A percentile compares a stretch with the other conserved stretches of the same genome.
Evolutionary conservation across 108 stramenopile genomes (phyloP).

Genomic region (Stephanodiscus triporus): DNA sequence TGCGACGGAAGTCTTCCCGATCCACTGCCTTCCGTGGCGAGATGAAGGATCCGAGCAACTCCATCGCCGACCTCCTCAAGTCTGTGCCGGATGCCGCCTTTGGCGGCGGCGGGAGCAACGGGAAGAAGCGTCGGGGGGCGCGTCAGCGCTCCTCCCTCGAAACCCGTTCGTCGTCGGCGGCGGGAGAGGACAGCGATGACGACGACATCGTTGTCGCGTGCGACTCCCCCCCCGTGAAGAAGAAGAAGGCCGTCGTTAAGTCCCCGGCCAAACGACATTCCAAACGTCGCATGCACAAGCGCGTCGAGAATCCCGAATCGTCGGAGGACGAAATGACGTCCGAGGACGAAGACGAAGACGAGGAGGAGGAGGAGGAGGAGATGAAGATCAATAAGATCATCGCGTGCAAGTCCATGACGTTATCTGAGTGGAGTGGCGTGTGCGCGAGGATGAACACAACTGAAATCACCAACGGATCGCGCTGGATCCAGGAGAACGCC

Average conservation of each 20-base stretch:
- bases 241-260: slow-evolving; percentile 26
- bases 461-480: slow-evolving; percentile 79
- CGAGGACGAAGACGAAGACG: slow-evolving; percentile 39
- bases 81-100: slow-evolving; percentile 13
- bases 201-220: slow-evolving; percentile 23
- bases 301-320: slow-evolving; percentile 28
- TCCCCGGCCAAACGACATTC: slow-evolving; percentile 57
- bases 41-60: slow-evolving; percentile 52
- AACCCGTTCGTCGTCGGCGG: neutral
- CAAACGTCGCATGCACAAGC: slow-evolving; percentile 35
- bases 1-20: slow-evolving; percentile 37
- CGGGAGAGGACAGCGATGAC: slow-evolving; percentile 24
- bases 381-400: slow-evolving; percentile 79
- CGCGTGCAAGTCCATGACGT: slow-evolving; percentile 58
- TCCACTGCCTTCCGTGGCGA: slow-evolving; percentile 47
- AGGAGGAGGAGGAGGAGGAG: slow-evolving; percentile 67
- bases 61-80: slow-evolving; percentile 50
- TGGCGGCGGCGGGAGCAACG: neutral
- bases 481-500: slow-evolving; percentile 69
- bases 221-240: slow-evolving; percentile 9
- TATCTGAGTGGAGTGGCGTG: slow-evolving; percentile 64
- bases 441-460: slow-evolving; percentile 74
- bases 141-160: slow-evolving; percentile 30
- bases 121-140: slow-evolving; percentile 15
- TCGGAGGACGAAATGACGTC: slow-evolving; percentile 42